Evolutionary conservation across 108 stramenopile genomes (phyloP).

Genomic region (Nitzschia inconspicua): DNA sequence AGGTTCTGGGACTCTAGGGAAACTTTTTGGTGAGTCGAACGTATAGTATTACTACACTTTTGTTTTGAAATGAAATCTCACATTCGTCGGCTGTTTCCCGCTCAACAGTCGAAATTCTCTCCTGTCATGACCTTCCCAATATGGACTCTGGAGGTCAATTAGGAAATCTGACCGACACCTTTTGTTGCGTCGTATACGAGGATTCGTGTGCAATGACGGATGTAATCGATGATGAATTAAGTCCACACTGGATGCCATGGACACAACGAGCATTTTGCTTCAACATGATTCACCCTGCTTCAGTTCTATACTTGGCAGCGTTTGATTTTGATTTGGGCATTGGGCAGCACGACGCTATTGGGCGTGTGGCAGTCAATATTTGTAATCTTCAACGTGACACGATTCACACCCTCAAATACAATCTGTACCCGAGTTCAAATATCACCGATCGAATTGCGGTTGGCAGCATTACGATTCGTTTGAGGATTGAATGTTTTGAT

Average conservation of each 20-base stretch:
- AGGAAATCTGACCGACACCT: constrained; percentile 67
- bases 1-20: constrained; percentile 59
- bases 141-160: constrained; percentile 50
- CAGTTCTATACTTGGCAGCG: constrained; percentile 52
- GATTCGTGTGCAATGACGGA: constrained; percentile 61
- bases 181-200: constrained; percentile 67
- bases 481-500: constrained; percentile 52
- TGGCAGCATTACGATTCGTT: constrained; percentile 64
- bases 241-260: constrained; percentile 75
- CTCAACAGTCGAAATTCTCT: constrained; percentile 60
- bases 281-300: constrained; percentile 55
- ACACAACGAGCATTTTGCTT: constrained; percentile 65
- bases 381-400: constrained; percentile 49
- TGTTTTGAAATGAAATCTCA: too few relatives aligned
- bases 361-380: constrained; percentile 52
- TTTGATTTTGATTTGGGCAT: constrained; percentile 57
- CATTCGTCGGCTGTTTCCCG: constrained; percentile 21
- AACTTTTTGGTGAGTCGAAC: too few relatives aligned
- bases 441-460: constrained; percentile 46
- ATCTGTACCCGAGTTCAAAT: constrained; percentile 48
- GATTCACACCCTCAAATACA: constrained; percentile 55
- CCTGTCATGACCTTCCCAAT: constrained; percentile 65
- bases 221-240: constrained; percentile 58
- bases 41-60: too few relatives aligned
- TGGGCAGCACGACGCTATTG: constrained; percentile 50